These are phyloP conservation scores for Megacollybia marginata DNA, from an alignment of 768 basidiomycete species.

Conservation along the genomic window DNA sequence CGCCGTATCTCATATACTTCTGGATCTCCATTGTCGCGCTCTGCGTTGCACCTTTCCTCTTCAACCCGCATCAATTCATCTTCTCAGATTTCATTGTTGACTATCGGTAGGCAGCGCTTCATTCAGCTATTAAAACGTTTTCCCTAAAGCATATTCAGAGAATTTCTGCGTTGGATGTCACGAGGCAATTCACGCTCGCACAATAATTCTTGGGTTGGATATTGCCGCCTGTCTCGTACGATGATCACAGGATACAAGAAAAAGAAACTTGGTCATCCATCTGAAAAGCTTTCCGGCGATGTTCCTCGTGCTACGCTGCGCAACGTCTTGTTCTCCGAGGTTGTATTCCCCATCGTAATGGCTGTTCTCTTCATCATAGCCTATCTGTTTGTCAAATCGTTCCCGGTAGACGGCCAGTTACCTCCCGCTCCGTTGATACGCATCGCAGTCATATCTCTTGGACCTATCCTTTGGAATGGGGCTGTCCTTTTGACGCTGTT, in stretches of 20 bases:
- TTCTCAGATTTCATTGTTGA: conserved; percentile 97
- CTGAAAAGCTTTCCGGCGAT: conserved; percentile 94
- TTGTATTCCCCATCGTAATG: conserved; percentile 80
- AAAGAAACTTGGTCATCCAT: conserved; percentile 93
- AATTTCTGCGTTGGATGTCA: conserved; percentile 99
- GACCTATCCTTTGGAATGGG: conserved; percentile 95
- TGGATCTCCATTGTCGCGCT: conserved; percentile 92
- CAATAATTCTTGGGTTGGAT: conserved; percentile 98
- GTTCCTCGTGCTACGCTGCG: conserved; percentile 92
- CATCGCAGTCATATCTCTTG: conserved; percentile 87
- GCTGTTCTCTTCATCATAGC: conserved; percentile 82
- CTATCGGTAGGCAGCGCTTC: conserved; percentile 54
- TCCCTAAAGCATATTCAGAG: conserved; percentile 39
- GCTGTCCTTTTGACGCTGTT: conserved; percentile 82
- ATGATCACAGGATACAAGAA: conserved; percentile 99
- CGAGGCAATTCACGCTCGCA: conserved; percentile 97
- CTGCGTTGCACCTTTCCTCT: conserved; percentile 93
- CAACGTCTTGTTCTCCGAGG: conserved; percentile 81
- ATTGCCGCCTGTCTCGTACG: conserved; percentile 95
- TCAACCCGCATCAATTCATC: conserved; percentile 99
- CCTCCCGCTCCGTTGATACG: conserved; percentile 85
- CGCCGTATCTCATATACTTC: conserved; percentile 92
- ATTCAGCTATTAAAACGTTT: conserved; percentile 1
- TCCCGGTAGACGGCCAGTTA: conserved; percentile 58
- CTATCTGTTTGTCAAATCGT: conserved; percentile 90